phyloP scores from a whole-genome alignment of 176 grass and related monocot species.

The Lolium multiflorum region DNA sequence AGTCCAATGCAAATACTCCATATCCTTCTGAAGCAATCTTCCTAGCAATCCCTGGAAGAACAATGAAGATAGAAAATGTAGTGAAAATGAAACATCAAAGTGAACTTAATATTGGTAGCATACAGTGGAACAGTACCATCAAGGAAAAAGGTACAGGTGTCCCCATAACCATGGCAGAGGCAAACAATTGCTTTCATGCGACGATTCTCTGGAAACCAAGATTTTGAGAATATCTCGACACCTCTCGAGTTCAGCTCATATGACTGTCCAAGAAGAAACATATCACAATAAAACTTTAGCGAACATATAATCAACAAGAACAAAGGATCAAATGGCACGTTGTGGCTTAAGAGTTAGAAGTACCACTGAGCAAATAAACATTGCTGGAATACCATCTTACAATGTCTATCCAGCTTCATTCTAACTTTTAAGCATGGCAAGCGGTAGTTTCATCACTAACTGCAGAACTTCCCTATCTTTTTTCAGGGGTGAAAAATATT shows the following conservation, averaged over 20 bases:
- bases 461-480: no score
- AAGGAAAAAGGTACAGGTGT: slow-evolving; percentile 98
- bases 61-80: slow-evolving; percentile 31
- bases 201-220: slow-evolving; percentile 76
- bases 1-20: slow-evolving; percentile 94
- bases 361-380: slow-evolving; percentile 25
- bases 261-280: slow-evolving; percentile 51
- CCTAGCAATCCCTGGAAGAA: slow-evolving; percentile 75
- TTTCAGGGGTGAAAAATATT: no score
- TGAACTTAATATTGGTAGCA: slow-evolving; percentile 27
- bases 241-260: slow-evolving; percentile 88
- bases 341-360: not conserved
- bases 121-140: slow-evolving; percentile 65
- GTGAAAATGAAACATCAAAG: slow-evolving; percentile 27
- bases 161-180: slow-evolving; percentile 95
- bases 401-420: not conserved
- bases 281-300: slow-evolving; percentile 1
- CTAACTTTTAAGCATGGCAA: not conserved
- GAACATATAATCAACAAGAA: slow-evolving; percentile 33
- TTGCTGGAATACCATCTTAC: not conserved
- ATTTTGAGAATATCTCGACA: slow-evolving; percentile 93
- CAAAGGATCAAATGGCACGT: not conserved
- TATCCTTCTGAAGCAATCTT: slow-evolving; percentile 85
- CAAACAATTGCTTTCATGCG: slow-evolving; percentile 79
- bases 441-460: slow-evolving; percentile 13